Conservation (phyloP, 2,329 filamentous ascomycete species). For the Penicillium crustosum region DNA sequence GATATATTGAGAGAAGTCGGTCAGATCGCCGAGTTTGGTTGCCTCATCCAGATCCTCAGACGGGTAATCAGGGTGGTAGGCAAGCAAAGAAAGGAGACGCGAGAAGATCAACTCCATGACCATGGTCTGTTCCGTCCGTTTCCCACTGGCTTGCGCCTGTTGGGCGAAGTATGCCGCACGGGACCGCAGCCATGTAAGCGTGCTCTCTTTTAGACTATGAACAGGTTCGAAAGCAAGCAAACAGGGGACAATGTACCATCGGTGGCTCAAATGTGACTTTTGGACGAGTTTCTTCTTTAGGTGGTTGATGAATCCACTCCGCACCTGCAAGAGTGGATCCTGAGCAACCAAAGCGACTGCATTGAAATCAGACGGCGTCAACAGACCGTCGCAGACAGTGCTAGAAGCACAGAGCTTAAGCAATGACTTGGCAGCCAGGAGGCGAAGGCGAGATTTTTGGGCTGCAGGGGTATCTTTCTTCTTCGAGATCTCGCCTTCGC, state of each 20-base stretch:
- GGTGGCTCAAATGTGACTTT: conserved; percentile 68
- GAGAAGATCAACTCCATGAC: conserved; percentile 79
- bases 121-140: conserved; percentile 54
- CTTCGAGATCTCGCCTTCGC: conserved; percentile 78
- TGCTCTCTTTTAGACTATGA: conserved; percentile 67
- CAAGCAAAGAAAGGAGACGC: conserved; percentile 80
- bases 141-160: conserved; percentile 38
- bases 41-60: conserved; percentile 37
- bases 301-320: conserved; percentile 75
- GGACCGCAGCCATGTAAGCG: conserved; percentile 86
- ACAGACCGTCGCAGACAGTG: conserved; percentile 68
- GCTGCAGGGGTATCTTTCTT: conserved; percentile 70
- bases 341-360: conserved; percentile 77
- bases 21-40: conserved; percentile 59
- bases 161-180: conserved; percentile 66
- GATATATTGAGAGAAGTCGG: conserved; percentile 84
- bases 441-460: conserved; percentile 77
- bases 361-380: conserved; percentile 75
- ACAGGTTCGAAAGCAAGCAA: conserved; percentile 87
- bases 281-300: conserved; percentile 69
- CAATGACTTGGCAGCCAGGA: conserved; percentile 75
- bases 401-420: conserved; percentile 81
- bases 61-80: conserved; percentile 87
- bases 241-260: conserved; percentile 90
- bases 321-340: conserved; percentile 71